Base-by-base conservation (phyloP, 768 basidiomycete genomes). In the Dioszegia hungarica region DNA sequence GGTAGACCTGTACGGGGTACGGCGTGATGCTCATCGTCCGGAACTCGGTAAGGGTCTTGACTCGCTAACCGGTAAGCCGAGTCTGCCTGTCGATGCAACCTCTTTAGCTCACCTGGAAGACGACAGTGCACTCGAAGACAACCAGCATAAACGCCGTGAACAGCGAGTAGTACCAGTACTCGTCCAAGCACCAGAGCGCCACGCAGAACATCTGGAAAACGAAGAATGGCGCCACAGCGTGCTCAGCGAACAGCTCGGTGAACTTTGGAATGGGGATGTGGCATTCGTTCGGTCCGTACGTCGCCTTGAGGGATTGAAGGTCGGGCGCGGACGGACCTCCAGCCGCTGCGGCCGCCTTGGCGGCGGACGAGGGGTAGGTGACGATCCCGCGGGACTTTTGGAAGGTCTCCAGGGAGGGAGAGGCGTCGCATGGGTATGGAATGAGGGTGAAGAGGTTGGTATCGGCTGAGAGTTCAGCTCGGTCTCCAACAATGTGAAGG, bases 141-240 rank as follows among this genome's bases (percentile, higher is more conserved):
- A 99, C 79, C 33, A 99, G 81, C 95, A 99, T 99, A 83, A 99
- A 97, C 24, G 93, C 81, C 1, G 95, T 98, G 79, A 99, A 99
- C 37, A 99, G 76, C 54, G 88, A 78, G 80, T 97, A 99, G 75
- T 95, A 97, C 93, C 92, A 97, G 75, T 98, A 99, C 74, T 98
- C 95, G 68, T 99, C 95, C 67, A 99, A 77, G 73, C 88, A 90
- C 95, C 95, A 99, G 10, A 99, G 79, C 0, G 89, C 91, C 1
- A 97, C 95, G 62, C 95, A 98, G 78, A 99, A 98, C 17, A 98
- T 78, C 78, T 99, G 95, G 78, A 99, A 99, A 25, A 99, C 95
- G 77, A 99, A 99, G 82, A 99, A 99, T 0, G 95, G 95, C 0
- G 95, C 95, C 4, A 92, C 93, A 1, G 94, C 92, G 71, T 99